These are phyloP conservation scores for Yamadazyma triangularis DNA, from an alignment of 1,139 yeast genomes.

Conservation along the genomic window DNA sequence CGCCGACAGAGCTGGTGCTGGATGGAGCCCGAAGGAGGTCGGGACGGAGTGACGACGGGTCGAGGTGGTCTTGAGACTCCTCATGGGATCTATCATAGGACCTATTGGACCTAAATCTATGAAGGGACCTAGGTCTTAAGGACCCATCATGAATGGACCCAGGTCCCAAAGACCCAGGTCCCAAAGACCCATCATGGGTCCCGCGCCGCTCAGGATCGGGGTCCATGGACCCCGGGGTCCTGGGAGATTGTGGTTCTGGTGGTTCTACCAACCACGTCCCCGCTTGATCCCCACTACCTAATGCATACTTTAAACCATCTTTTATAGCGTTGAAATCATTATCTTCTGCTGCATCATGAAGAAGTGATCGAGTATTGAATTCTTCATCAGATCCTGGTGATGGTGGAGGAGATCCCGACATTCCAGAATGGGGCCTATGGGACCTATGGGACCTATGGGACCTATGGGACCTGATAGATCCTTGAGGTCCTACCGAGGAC, in stretches of 20 bases:
- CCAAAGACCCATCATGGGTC: background rate
- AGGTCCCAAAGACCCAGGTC: background rate
- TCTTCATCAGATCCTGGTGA: no score
- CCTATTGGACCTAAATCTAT: background rate
- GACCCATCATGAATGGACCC: no score
- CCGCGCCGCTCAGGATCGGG: background rate
- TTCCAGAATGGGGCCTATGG: no score
- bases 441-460: no score
- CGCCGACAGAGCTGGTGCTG: no score
- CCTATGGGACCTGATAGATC: no score
- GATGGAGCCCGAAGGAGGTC: no score
- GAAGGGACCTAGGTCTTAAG: background rate
- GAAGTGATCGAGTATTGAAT: slow-evolving; percentile 11
- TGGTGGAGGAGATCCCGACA: no score
- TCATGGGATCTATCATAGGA: no score
- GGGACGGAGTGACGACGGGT: no score
- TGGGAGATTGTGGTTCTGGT: background rate
- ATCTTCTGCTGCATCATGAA: slow-evolving; percentile 22
- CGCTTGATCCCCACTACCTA: slow-evolving; percentile 24
- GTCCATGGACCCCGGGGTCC: background rate
- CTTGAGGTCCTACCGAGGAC: no score
- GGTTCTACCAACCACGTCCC: slow-evolving; percentile 25
- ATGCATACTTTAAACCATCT: slow-evolving; percentile 35
- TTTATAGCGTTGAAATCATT: slow-evolving; percentile 31
- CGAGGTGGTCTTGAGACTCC: background rate